Evolutionary conservation across 2,329 filamentous ascomycete genomes (phyloP), one percentile per base, ranked within the genome.

Genomic region (Xylaria sp.): DNA sequence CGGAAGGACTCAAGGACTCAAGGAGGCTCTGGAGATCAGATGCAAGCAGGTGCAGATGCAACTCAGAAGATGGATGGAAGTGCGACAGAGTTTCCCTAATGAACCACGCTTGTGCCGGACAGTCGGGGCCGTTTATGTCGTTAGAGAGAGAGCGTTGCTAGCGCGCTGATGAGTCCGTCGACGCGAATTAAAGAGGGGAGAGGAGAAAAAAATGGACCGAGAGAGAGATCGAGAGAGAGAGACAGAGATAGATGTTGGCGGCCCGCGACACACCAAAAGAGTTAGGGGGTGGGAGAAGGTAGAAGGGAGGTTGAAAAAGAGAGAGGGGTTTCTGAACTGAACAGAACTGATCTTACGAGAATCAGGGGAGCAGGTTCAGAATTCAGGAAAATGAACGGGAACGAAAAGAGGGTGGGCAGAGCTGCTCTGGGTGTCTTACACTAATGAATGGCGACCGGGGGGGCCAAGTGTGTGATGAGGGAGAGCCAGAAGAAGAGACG

Each of bases 311-410:
- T 69, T 72, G 70, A 70, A 66, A 73, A 72, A 75, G 69, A 74
- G 73, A 70, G 73, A 68, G 70, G 64, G 67, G 67, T 67, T 71
- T 76, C 72, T 75, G 73, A 72, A 73, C 72, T 75, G 73, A 72
- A 73, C 66, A 72, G 68, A 71, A 72, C 65, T 72, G 67, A 70
- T 71, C 66, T 70, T 66, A 56, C 66, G 66, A 71, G 71, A 73
- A 71, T 72, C 73, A 72, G 71, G 73, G 70, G 70, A 67, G 69
- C 55, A 61, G 39, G 58, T 59, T 64, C 69, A 71, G 74, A 46
- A 56, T 59, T 64, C 69, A 71, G 74, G 73, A 73, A 68, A 68
- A 69, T 73, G 71, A 70, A 71, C 62, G 64, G 67, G 67, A 61
- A 54, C 63, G 63, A 58, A 61, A 67, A 60, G 64, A 61, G 61